Percentiles rank a stretch among this genome's conserved stretches.
Conservation (phyloP, 106 monocot species). For the Dactylorhiza incarnata region DNA sequence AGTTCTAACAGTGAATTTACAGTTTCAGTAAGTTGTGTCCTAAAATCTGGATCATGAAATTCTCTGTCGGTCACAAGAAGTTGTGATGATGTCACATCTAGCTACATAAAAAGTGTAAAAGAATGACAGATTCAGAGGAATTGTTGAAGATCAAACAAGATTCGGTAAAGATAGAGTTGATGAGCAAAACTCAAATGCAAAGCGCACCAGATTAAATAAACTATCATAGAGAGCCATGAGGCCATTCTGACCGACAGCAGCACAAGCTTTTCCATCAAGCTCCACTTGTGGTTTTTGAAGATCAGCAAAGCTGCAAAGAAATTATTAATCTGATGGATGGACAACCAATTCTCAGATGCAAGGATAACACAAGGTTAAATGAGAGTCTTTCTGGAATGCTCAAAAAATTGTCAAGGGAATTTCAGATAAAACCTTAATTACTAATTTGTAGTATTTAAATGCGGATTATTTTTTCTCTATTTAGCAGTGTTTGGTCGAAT, state of each 20-base stretch:
- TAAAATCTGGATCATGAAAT: constrained; percentile 68
- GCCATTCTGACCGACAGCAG: constrained; percentile 71
- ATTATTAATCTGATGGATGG: too few relatives aligned
- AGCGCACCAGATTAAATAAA: constrained; percentile 32
- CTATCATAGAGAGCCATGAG: constrained; percentile 71
- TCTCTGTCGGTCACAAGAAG: constrained; percentile 95
- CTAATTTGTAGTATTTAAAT: too few relatives aligned
- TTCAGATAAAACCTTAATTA: too few relatives aligned
- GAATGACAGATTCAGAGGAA: background rate
- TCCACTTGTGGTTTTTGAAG: constrained; percentile 59
- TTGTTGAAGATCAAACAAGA: background rate
- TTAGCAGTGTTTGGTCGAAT: too few relatives aligned
- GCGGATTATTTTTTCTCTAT: too few relatives aligned
- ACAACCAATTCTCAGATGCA: too few relatives aligned
- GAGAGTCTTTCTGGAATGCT: too few relatives aligned
- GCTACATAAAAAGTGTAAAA: constrained; percentile 36
- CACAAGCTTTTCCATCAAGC: constrained; percentile 66
- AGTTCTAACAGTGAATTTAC: constrained; percentile 62
- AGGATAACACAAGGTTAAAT: too few relatives aligned
- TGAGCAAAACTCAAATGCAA: too few relatives aligned
- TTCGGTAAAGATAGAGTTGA: too few relatives aligned
- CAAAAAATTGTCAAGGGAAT: too few relatives aligned
- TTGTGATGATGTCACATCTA: constrained; percentile 85
- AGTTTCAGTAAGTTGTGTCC: constrained; percentile 69
- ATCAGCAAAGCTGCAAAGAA: constrained; percentile 58